Percentiles rank a stretch among this genome's conserved stretches.
These are phyloP conservation scores for Agrocybe praecox DNA, from an alignment of 768 basidiomycete genomes.

Conservation along the genomic window DNA sequence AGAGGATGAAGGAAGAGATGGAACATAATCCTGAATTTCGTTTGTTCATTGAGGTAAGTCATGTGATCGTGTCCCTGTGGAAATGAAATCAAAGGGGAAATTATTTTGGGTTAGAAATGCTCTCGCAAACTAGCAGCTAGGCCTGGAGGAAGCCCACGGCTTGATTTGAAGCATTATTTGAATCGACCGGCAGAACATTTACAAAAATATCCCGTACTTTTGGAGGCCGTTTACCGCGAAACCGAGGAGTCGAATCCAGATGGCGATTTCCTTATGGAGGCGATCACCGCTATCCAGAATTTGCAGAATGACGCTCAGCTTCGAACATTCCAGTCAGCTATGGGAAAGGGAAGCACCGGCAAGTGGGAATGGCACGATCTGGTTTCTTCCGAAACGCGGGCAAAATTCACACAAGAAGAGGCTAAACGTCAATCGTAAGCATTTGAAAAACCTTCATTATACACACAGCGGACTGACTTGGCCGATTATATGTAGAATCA, in stretches of 20 bases:
- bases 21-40: slow-evolving; percentile 84
- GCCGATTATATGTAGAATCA: slow-evolving; percentile 60
- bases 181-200: slow-evolving; percentile 81
- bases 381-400: slow-evolving; percentile 64
- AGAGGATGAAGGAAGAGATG: slow-evolving; percentile 82
- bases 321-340: slow-evolving; percentile 87
- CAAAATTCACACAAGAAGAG: slow-evolving; percentile 69
- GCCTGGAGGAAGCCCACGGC: slow-evolving; percentile 39
- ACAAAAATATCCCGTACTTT: slow-evolving; percentile 83
- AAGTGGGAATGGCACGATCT: slow-evolving; percentile 93
- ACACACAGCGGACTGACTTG: background rate
- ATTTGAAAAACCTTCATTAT: slow-evolving; percentile 6
- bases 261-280: slow-evolving; percentile 76
- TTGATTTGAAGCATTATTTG: slow-evolving; percentile 79
- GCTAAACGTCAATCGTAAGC: slow-evolving; percentile 86
- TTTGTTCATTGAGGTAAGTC: slow-evolving; percentile 80
- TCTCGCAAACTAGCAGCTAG: slow-evolving; percentile 43
- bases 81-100: background rate
- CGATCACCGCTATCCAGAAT: slow-evolving; percentile 80
- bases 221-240: slow-evolving; percentile 86
- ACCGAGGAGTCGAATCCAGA: slow-evolving; percentile 84
- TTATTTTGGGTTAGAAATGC: slow-evolving; percentile 37
- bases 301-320: slow-evolving; percentile 81
- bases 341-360: slow-evolving; percentile 76
- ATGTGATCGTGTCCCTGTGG: background rate